Percentiles rank a stretch among this genome's conserved stretches.
Evolutionary conservation across 1,284 basidiomycete genomes (phyloP).

Genomic region (Ceratobasidium theobromae): DNA sequence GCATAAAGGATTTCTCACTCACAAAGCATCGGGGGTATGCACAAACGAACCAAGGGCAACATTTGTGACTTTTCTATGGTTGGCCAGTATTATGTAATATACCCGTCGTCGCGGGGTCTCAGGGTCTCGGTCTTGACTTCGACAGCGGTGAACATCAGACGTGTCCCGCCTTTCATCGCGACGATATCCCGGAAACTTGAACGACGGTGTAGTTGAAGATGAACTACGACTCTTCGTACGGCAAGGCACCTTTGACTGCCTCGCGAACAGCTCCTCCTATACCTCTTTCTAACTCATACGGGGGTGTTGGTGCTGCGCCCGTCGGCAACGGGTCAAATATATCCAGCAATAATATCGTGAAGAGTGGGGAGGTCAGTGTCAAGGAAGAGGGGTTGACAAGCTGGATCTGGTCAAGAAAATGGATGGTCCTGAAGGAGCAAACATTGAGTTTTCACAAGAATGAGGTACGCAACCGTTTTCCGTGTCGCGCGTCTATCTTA

Average conservation of each 20-base stretch:
- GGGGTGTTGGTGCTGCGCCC: conserved; percentile 68
- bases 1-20: too few species aligned
- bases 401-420: conserved; percentile 92
- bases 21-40: too few species aligned
- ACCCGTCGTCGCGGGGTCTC: conserved; percentile 5
- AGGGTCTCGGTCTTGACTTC: not conserved
- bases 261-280: conserved; percentile 67
- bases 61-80: not conserved
- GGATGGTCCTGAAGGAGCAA: conserved; percentile 83
- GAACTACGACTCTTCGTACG: conserved; percentile 3
- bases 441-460: conserved; percentile 87
- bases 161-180: conserved; percentile 2
- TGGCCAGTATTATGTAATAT: conserved; percentile 8
- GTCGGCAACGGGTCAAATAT: conserved; percentile 51
- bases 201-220: not conserved
- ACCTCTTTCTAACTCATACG: conserved; percentile 43
- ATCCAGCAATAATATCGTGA: conserved; percentile 48
- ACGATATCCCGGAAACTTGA: not conserved
- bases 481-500: conserved; percentile 5
- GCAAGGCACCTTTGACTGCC: conserved; percentile 49
- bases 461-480: conserved; percentile 61
- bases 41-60: not conserved
- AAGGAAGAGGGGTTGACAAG: conserved; percentile 91
- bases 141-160: not conserved
- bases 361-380: conserved; percentile 71